These are phyloP conservation scores for Scytalidium sp. DNA, from an alignment of 2,329 filamentous ascomycete genomes.

Conservation along the genomic window DNA sequence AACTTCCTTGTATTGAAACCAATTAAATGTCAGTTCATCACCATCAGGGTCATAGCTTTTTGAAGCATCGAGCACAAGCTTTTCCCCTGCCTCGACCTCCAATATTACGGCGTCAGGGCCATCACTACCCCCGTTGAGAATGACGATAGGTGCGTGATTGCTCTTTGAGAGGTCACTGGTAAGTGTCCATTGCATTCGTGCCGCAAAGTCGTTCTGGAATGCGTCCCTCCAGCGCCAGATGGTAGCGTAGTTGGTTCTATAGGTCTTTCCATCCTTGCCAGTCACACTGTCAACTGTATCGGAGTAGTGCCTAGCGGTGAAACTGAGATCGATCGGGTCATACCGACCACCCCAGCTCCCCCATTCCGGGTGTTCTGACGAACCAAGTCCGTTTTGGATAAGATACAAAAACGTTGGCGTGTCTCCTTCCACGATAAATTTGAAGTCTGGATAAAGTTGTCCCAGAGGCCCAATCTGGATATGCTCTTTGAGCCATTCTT, in stretches of 20 bases:
- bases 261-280: slow-evolving; percentile 25
- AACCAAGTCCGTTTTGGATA: slow-evolving; percentile 35
- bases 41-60: slow-evolving; percentile 36
- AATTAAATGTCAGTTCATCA: slow-evolving; percentile 33
- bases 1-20: slow-evolving; percentile 40
- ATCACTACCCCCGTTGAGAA: slow-evolving; percentile 33
- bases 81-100: slow-evolving; percentile 30
- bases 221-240: slow-evolving; percentile 48
- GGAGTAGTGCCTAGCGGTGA: slow-evolving; percentile 16
- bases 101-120: slow-evolving; percentile 32
- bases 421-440: slow-evolving; percentile 42
- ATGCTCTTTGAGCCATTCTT: slow-evolving; percentile 40
- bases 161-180: slow-evolving; percentile 27
- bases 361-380: slow-evolving; percentile 31
- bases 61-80: slow-evolving; percentile 34
- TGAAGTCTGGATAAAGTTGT: slow-evolving; percentile 31
- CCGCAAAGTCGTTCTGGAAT: slow-evolving; percentile 46
- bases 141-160: slow-evolving; percentile 37
- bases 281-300: slow-evolving; percentile 28
- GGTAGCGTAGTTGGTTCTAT: slow-evolving; percentile 39
- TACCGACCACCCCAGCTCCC: slow-evolving; percentile 38
- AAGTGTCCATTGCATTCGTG: slow-evolving; percentile 45
- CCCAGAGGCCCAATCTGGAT: slow-evolving; percentile 43
- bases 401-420: slow-evolving; percentile 34
- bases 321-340: slow-evolving; percentile 12